Evolutionary conservation across 2,329 filamentous ascomycete genomes (phyloP).

Genomic region (Cladosporium sp.): DNA sequence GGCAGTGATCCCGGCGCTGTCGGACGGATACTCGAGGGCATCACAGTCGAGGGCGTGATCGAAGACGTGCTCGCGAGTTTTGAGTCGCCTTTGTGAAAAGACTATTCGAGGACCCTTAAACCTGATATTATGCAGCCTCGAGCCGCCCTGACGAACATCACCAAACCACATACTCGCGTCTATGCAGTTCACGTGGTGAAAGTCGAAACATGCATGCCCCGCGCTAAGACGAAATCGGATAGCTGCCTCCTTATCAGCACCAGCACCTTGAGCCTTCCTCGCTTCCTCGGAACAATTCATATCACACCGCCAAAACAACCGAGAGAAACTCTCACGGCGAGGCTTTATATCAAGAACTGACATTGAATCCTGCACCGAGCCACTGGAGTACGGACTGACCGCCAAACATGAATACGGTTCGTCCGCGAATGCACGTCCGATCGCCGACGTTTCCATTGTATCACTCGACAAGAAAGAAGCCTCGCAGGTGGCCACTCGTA

Average conservation of each 20-base stretch:
- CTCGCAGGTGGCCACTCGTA: slow-evolving; percentile 61
- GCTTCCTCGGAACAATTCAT: neutral
- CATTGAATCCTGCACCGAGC: neutral
- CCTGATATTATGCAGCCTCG: neutral
- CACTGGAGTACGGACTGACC: neutral
- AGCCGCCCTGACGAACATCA: neutral
- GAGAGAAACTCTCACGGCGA: neutral
- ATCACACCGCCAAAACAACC: neutral
- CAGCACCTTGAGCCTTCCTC: neutral
- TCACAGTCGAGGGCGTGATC: slow-evolving; percentile 57
- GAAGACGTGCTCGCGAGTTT: slow-evolving; percentile 59
- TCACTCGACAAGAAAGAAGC: slow-evolving; percentile 48
- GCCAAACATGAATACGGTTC: neutral
- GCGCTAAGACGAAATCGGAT: slow-evolving; percentile 9
- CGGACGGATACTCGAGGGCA: slow-evolving; percentile 61
- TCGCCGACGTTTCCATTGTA: slow-evolving; percentile 47
- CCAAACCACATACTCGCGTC: neutral
- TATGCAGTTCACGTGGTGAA: neutral
- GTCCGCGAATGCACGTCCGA: slow-evolving; percentile 3
- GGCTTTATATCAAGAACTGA: neutral
- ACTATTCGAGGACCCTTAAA: neutral
- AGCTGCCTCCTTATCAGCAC: neutral
- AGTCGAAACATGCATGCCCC: slow-evolving; percentile 3
- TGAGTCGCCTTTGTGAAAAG: slow-evolving; percentile 52
- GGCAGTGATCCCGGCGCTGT: slow-evolving; percentile 77